These are phyloP conservation scores for Agastache rugosa DNA, from an alignment of 257 asterid genomes.

Conservation along the genomic window DNA sequence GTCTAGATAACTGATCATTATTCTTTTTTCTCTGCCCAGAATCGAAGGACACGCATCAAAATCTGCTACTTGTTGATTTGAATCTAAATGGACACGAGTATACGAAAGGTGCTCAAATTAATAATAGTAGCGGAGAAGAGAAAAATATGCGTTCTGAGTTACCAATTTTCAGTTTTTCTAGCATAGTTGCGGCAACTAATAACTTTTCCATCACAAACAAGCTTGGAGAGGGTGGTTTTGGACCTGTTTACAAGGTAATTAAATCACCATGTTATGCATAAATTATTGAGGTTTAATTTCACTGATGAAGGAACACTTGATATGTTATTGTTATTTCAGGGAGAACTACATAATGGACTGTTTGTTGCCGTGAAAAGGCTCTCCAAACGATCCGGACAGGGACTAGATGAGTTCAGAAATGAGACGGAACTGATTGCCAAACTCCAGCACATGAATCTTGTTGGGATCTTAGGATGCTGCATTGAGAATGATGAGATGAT, in stretches of 20 bases:
- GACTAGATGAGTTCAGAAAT: background rate
- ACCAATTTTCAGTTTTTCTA: slow-evolving; percentile 32
- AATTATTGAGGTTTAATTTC: background rate
- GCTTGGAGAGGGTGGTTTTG: slow-evolving; percentile 5
- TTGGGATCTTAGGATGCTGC: slow-evolving; percentile 17
- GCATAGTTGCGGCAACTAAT: slow-evolving; percentile 30
- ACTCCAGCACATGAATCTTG: background rate
- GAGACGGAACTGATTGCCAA: background rate
- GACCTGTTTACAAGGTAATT: too few species aligned
- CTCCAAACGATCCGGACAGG: background rate
- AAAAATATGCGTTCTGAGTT: slow-evolving; percentile 11
- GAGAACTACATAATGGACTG: background rate
- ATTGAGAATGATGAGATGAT: background rate
- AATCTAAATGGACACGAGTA: background rate
- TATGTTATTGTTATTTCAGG: background rate
- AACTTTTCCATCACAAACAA: slow-evolving; percentile 36
- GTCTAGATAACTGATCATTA: background rate
- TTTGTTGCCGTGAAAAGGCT: background rate
- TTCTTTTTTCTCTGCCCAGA: slow-evolving; percentile 13
- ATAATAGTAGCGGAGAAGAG: too few species aligned
- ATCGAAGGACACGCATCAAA: slow-evolving; percentile 20
- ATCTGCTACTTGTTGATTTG: slow-evolving; percentile 27
- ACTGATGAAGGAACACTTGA: background rate
- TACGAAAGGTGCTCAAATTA: background rate
- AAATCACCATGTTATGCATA: background rate